Evolutionary conservation across 1,284 basidiomycete genomes (phyloP).

Genomic region (Cutaneotrichosporon arboriforme): DNA sequence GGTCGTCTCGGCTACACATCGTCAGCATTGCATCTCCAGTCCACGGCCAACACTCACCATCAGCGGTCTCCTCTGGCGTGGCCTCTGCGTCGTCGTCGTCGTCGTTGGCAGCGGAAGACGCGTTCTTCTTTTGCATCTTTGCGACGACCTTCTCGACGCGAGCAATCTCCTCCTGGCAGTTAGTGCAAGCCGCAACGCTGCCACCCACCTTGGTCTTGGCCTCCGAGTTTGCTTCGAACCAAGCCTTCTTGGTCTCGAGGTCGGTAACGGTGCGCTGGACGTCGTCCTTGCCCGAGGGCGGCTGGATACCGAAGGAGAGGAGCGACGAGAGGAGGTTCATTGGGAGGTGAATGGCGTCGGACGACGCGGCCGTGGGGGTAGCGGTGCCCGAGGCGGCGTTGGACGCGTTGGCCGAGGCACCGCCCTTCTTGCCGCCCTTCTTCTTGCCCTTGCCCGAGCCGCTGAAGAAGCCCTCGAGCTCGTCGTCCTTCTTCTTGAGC

Average conservation of each 20-base stretch:
- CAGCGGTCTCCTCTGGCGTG: slow-evolving; percentile 5
- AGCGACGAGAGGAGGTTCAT: slow-evolving; percentile 82
- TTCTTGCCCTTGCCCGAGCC: slow-evolving; percentile 59
- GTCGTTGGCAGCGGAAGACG: background rate
- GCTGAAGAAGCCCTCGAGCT: slow-evolving; percentile 76
- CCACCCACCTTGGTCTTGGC: slow-evolving; percentile 45
- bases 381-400: slow-evolving; percentile 17
- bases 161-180: slow-evolving; percentile 58
- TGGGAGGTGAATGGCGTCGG: slow-evolving; percentile 66
- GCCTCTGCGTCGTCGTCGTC: slow-evolving; percentile 1
- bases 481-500: slow-evolving; percentile 85
- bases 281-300: slow-evolving; percentile 72
- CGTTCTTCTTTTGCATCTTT: slow-evolving; percentile 50
- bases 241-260: slow-evolving; percentile 87
- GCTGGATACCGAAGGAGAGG: slow-evolving; percentile 80
- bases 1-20: too few relatives aligned
- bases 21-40: too few relatives aligned
- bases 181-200: background rate
- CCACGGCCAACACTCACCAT: too few relatives aligned
- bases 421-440: slow-evolving; percentile 62
- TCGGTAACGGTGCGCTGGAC: slow-evolving; percentile 80
- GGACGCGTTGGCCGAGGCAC: slow-evolving; percentile 24
- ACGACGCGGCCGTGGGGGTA: slow-evolving; percentile 24
- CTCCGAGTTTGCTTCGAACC: slow-evolving; percentile 69
- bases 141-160: slow-evolving; percentile 57